Base-by-base conservation (phyloP, 2,329 filamentous ascomycete genomes). In the Exophiala oligosperma region DNA sequence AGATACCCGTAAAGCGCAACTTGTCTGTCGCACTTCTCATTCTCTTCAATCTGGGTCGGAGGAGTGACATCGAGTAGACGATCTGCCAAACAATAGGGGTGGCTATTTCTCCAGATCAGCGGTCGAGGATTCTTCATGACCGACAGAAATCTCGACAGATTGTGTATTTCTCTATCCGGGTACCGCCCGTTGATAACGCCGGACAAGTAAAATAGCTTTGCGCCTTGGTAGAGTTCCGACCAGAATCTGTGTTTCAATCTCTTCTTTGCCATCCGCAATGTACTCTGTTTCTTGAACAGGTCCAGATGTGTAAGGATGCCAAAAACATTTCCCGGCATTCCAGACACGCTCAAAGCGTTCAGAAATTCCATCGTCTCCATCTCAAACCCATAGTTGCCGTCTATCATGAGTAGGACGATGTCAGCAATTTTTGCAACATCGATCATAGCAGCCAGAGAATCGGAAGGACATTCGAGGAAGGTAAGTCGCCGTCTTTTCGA, bases 291-390 rank as follows among this genome's bases (percentile, higher is more conserved):
- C 70, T 88, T 85, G 79, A 99, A 99, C 12, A 99, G 80, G 72
- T 99, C 94, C 60, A 99, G 81, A 79, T 99, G 95, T 14, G 94
- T 97, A 46, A 99, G 82, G 57, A 99, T 92, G 52, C 94, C 94
- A 71, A 99, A 97, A 38, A 99, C 92, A 68, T 99, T 99, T 64
- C 94, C 93, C 0, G 95, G 94, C 93, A 99, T 97, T 73, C 94
- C 94, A 29, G 90, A 96, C 2, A 91, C 86, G n/a, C 90, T 89
- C 51, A 99, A 80, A 17, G 97, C 87, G 68, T 97, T 97, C 70
- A 99, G 79, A 62, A 99, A 99, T 76, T 99, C 94, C 94, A 99
- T 99, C 0, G 94, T 99, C 81, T 99, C 94, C 94, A 99, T 99
- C 77, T 99, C 94, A 71, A 99, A 99, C 12, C 94, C 95, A 70